These are phyloP conservation scores for Hevea brasiliensis DNA, from an alignment of 345 rosid genomes.

Conservation along the genomic window DNA sequence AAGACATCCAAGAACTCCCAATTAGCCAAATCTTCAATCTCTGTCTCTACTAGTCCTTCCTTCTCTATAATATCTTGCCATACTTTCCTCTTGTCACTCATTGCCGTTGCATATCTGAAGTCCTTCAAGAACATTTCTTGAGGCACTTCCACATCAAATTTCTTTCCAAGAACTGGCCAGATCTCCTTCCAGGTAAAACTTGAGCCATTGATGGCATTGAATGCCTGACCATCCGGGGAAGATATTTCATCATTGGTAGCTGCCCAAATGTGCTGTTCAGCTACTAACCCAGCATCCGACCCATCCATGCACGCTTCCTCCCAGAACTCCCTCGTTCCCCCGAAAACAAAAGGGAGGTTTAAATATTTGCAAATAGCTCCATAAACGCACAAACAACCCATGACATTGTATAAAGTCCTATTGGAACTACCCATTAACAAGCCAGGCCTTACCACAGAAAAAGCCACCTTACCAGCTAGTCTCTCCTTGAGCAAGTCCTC, in stretches of 20 bases:
- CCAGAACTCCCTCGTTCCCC: slow-evolving; percentile 82
- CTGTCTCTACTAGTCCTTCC: slow-evolving; percentile 49
- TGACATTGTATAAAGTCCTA: slow-evolving; percentile 61
- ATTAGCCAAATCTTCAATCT: slow-evolving; percentile 73
- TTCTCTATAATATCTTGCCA: slow-evolving; percentile 68
- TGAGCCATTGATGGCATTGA: slow-evolving; percentile 67
- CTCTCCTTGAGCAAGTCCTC: slow-evolving; percentile 74
- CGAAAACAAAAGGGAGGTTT: slow-evolving; percentile 79
- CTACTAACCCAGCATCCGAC: slow-evolving; percentile 69
- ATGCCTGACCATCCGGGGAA: slow-evolving; percentile 53
- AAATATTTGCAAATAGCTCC: slow-evolving; percentile 63
- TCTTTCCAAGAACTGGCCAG: slow-evolving; percentile 62
- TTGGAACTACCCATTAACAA: slow-evolving; percentile 66
- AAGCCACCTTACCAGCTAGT: slow-evolving; percentile 41
- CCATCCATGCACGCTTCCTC: slow-evolving; percentile 78
- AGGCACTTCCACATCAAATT: slow-evolving; percentile 51
- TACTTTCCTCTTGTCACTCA: slow-evolving; percentile 48
- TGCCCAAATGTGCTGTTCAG: slow-evolving; percentile 79
- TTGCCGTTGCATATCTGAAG: slow-evolving; percentile 44
- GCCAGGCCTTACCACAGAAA: slow-evolving; percentile 92
- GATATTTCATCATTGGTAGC: slow-evolving; percentile 47
- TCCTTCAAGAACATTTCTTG: slow-evolving; percentile 45
- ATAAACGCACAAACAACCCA: slow-evolving; percentile 78
- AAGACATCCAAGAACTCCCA: slow-evolving; percentile 74
- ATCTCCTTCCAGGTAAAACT: slow-evolving; percentile 83